Evolutionary conservation across 179 eudicot genomes (phyloP).

Genomic region (Silene noctiflora): DNA sequence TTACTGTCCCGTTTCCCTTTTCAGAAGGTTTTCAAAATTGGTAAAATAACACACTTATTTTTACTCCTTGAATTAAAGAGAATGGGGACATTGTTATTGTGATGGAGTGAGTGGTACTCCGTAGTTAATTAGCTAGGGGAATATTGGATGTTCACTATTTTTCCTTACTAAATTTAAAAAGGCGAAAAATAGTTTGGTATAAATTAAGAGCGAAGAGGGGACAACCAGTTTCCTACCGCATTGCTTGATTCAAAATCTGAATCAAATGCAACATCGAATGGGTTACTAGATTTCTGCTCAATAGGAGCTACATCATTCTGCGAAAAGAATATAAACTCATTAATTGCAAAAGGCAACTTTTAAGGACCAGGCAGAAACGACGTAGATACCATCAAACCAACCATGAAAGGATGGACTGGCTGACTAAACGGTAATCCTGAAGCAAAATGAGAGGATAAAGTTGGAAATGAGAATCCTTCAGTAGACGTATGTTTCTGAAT

Average conservation of each 20-base stretch:
- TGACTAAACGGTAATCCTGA: constrained; percentile 32
- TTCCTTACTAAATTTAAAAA: too few species aligned
- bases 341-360: background rate
- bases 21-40: too few species aligned
- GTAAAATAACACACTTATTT: too few species aligned
- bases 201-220: too few species aligned
- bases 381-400: constrained; percentile 35
- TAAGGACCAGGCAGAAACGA: constrained; percentile 6
- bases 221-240: constrained; percentile 40
- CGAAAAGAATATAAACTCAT: constrained; percentile 19
- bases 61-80: too few species aligned
- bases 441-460: constrained; percentile 31
- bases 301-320: constrained; percentile 45
- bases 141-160: too few species aligned
- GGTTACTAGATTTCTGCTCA: constrained; percentile 52
- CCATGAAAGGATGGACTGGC: constrained; percentile 37
- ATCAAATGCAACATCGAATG: constrained; percentile 66
- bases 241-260: constrained; percentile 44
- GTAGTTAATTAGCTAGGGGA: too few species aligned
- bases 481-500: constrained; percentile 20
- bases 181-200: too few species aligned
- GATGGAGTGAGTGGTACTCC: too few species aligned
- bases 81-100: too few species aligned
- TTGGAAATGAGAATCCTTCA: constrained; percentile 35
- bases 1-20: too few species aligned